Evolutionary conservation across 257 asterid genomes (phyloP).

Genomic region (Coffea canephora): DNA sequence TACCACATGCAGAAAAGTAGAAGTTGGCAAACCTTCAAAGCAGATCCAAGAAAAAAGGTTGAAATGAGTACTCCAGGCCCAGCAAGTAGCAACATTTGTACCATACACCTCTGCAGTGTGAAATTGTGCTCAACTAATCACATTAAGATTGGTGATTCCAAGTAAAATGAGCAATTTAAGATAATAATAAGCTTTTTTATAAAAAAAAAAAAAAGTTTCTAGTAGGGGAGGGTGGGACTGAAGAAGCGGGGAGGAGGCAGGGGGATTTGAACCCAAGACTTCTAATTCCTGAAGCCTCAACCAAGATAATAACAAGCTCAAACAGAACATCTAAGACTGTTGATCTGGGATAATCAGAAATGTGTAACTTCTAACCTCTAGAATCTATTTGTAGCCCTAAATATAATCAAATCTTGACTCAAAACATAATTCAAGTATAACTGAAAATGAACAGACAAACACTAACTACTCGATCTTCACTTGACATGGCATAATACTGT

Average conservation of each 20-base stretch:
- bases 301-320: not conserved
- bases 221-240: no score
- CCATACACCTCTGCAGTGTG: conserved; percentile 68
- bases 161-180: not conserved
- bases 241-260: no score
- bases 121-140: not conserved
- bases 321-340: not conserved
- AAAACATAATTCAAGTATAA: not conserved
- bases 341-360: not conserved
- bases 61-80: conserved; percentile 97
- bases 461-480: not conserved
- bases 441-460: not conserved
- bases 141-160: not conserved
- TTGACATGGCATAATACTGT: not conserved
- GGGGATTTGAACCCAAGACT: no score
- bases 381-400: not conserved
- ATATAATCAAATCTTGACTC: not conserved
- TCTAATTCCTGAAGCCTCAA: no score
- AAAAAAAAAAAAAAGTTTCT: no score
- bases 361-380: not conserved
- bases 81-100: conserved; percentile 91
- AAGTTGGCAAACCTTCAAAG: conserved; percentile 66
- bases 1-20: conserved; percentile 17
- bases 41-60: conserved; percentile 80
- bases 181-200: no score